Percentiles rank a stretch among this genome's conserved stretches.
phyloP scores from a whole-genome alignment of 345 rosid species.

The Noccaea bulbosa region DNA sequence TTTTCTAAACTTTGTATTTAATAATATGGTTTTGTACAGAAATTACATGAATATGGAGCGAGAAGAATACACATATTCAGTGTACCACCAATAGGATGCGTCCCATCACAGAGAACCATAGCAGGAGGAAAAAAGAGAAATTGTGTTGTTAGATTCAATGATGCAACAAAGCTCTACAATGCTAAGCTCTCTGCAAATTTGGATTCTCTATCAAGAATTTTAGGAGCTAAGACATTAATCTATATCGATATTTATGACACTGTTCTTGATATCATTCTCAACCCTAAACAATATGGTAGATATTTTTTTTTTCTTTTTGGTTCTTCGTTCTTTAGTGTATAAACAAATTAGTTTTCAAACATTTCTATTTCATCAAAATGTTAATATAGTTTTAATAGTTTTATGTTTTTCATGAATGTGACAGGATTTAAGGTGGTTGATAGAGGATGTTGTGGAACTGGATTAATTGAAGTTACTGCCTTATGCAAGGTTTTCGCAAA shows the following conservation, averaged over 20 bases:
- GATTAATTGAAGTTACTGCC: constrained; percentile 55
- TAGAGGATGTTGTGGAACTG: constrained; percentile 74
- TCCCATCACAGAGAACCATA: constrained; percentile 45
- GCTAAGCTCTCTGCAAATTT: constrained; percentile 27
- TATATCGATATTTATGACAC: constrained; percentile 50
- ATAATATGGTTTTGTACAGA: constrained; percentile 25
- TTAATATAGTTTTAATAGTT: not conserved
- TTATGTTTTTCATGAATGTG: not conserved
- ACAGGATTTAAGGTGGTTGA: constrained; percentile 58
- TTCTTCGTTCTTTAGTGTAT: not conserved
- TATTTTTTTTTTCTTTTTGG: not conserved
- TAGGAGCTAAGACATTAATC: constrained; percentile 38
- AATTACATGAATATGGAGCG: constrained; percentile 35
- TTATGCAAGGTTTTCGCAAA: constrained; percentile 47
- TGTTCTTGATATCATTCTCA: constrained; percentile 49
- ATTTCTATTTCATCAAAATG: not conserved
- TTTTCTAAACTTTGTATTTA: not conserved
- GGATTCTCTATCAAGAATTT: constrained; percentile 26
- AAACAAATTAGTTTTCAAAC: not conserved
- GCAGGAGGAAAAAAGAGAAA: constrained; percentile 40
- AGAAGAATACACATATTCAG: constrained; percentile 40
- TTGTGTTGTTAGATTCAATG: constrained; percentile 37
- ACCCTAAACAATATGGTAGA: constrained; percentile 60
- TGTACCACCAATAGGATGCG: constrained; percentile 43
- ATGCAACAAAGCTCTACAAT: constrained; percentile 39